Base-by-base conservation (phyloP, 805 yeast species). In the Clavispora santaluciae region DNA sequence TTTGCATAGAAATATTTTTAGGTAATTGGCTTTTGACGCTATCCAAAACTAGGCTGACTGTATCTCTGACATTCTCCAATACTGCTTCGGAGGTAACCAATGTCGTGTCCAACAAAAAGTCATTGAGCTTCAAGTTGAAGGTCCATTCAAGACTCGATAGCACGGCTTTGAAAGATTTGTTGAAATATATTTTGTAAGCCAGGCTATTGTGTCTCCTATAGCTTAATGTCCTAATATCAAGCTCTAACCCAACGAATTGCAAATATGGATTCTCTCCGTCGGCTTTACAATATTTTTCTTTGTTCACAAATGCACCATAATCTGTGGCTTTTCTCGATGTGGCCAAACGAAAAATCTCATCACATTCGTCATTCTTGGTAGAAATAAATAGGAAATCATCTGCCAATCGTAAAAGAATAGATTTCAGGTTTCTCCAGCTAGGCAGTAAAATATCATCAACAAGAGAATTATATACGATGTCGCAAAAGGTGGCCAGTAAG, bases 381-480 rank as follows among this genome's bases (percentile, higher is more conserved):
- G 93, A 73, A 0, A 90, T 60, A n/a, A 87, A 67, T 21, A 90
- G 56, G 53, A 90, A 90, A 57, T 90, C 98, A 61, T 90, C 98
- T 0, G 88, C 95, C 16, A 86, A 59, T 39, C 96, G 62, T 6
- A 87, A 42, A 2, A 87, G 56, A 2, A 72, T 43, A 12, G 73
- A 60, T 2, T 50, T 42, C 15, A 29, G 39, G 17, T 2, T 59
- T 51, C 5, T 50, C 45, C 22, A 7, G 33, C 11, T 18, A 57
- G 25, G 36, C 29, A 55, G 53, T 6, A 48, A 40, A 66, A 56
- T 48, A 17, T 67, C 64, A 22, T 69, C 66, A 9, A 84, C 72
- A 22, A 90, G 55, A 1, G 72, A 67, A 52, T 84, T 88, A 51
- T 84, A 83, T 0, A 86, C 74, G 1, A 88, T 48, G 47, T 88